Base-by-base conservation (phyloP, 176 grass and related monocot species). In the Juncus effusus region DNA sequence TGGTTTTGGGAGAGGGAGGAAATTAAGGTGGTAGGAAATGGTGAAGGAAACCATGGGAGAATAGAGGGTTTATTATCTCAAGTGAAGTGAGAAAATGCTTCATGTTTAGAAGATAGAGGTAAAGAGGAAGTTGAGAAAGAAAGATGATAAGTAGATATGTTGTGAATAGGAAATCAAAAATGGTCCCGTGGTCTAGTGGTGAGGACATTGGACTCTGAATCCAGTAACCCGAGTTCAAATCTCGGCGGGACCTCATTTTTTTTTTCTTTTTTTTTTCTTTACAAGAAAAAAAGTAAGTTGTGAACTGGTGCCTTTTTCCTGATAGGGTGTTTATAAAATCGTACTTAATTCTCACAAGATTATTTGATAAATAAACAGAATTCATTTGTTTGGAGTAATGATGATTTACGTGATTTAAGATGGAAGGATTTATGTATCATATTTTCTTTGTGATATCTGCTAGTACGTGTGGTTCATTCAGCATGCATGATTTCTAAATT, bases 191-290 rank as follows among this genome's bases (percentile, higher is more conserved):
- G 74, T 76, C 73, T 76, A 76, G 73, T 76, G 73, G 73, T 76
- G 13, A 76, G 73, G 73, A 76, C 73, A 76, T 76, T 76, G 73
- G 73, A 76, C 73, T 76, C 73, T 76, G 73, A 76, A 76, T 76
- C 73, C 74, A 76, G 74, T 76, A 76, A 76, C 73, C 73, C 73
- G 73, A 76, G 73, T 76, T 76, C 73, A 76, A 76, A 64, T 76
- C 74, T 76, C 74, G 74, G 74, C 65, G 74, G 74, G 74, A 76
- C 61, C 74, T 76, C 4, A 45, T 3, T 52, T 9, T 57, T 56
- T 3, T 55, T 40, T 42, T 36, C 51, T 63, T 62, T 38, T 1
- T 1, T 0, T 13, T 6, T 37, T 62, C 5, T 15, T 52, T 74
- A 28, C 19, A 28, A 28, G 19, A 28, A 28, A 28, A 28, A 28